Percentiles rank a stretch among this genome's conserved stretches.
Conservation (phyloP, 768 basidiomycete species). For the Trametes cinnabarina region DNA sequence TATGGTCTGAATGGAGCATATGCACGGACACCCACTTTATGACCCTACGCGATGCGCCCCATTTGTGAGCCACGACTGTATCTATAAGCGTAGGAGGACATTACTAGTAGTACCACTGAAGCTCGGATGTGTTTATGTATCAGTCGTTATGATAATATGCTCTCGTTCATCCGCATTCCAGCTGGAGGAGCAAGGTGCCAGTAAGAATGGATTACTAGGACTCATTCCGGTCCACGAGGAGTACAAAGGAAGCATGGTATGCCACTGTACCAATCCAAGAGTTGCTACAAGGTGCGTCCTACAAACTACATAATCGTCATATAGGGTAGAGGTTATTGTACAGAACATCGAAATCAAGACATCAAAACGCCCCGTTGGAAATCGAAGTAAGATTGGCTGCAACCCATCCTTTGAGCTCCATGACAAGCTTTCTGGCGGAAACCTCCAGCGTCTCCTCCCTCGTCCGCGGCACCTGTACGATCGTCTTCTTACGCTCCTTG, state of each 20-base stretch:
- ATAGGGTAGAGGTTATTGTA: no score
- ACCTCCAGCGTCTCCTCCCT: slow-evolving; percentile 57
- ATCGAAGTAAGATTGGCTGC: slow-evolving; percentile 1
- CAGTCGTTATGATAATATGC: slow-evolving; percentile 14
- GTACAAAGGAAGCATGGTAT: no score
- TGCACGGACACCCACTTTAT: neutral
- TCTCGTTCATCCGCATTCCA: neutral
- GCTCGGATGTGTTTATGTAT: slow-evolving; percentile 9
- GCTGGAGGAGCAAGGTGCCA: neutral
- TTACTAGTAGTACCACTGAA: neutral
- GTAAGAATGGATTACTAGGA: no score
- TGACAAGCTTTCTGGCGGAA: slow-evolving; percentile 51
- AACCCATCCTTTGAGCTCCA: slow-evolving; percentile 46
- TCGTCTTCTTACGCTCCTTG: slow-evolving; percentile 45
- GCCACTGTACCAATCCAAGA: no score
- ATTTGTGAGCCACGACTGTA: neutral
- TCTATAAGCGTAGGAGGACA: slow-evolving; percentile 4
- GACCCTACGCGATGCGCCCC: neutral
- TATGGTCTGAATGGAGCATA: neutral
- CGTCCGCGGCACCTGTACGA: slow-evolving; percentile 50
- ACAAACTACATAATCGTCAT: no score
- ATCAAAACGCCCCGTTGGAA: neutral
- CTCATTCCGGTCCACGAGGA: no score
- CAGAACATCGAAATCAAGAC: neutral
- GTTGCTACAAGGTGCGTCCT: no score